Base-by-base conservation (phyloP, 2,329 filamentous ascomycete genomes). In the Penicillium hesseltinei region DNA sequence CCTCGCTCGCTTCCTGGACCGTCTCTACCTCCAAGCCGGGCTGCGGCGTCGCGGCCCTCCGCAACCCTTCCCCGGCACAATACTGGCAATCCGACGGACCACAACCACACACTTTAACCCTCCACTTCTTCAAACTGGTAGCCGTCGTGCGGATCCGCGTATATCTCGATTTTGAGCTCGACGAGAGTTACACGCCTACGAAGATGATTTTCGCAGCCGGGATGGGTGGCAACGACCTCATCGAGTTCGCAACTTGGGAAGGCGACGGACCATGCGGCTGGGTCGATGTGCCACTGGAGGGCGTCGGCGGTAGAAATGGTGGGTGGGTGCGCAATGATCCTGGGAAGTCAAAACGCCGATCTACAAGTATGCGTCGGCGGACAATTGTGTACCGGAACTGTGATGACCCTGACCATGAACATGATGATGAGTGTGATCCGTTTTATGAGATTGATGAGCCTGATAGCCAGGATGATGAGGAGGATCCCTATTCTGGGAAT, bases 161-260 rank as follows among this genome's bases (percentile, higher is more conserved):
- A 49, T 75, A 89, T 65, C 87, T 99, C 44, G 92, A 99, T 77
- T 96, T 96, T 74, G 87, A 88, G 61, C 85, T 91, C 53, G 94
- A 99, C 74, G 94, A 99, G 76, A 94, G 90, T 43, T 99, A 99
- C 74, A 99, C 94, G 3, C 94, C 94, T 0, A 97, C 92, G 1
- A 90, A 92, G 67, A 95, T 99, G 68, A 80, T 89, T 46, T 92
- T 97, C 71, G 85, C 89, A 38, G 93, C 92, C 0, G 94, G 94
- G 13, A 96, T 91, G 62, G 91, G 92, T 44, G 89, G 92, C 63
- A 94, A 97, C 73, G 92, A 95, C 69, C 84, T 97, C 10, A 88
- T 95, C 53, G 89, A 94, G 61, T 97, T 96, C 73, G 87, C 88
- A 2, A 87, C 87, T 25, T 88, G 96, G 81, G 83, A 85, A 62